Evolutionary conservation across 768 basidiomycete genomes (phyloP).

Genomic region (Lactifluus volemus): DNA sequence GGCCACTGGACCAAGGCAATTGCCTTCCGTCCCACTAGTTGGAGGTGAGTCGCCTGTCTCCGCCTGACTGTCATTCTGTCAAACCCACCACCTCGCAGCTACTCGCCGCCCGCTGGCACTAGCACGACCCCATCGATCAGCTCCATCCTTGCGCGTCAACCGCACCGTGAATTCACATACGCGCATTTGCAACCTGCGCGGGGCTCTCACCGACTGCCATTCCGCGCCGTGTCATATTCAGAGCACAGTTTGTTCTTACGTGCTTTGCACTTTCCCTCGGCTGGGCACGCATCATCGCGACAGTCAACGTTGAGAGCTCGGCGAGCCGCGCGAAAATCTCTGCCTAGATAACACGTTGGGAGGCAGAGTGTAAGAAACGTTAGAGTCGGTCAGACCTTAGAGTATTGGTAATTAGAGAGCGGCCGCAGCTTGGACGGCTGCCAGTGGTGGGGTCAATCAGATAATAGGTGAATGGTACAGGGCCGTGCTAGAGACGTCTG

Average conservation of each 20-base stretch:
- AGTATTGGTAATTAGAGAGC: conserved; percentile 36
- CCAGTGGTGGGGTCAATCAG: too few relatives aligned
- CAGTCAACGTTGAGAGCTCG: conserved; percentile 80
- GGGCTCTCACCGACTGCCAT: conserved; percentile 54
- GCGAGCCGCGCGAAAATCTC: conserved; percentile 74
- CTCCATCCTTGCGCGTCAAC: conserved; percentile 63
- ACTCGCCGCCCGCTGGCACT: conserved; percentile 54
- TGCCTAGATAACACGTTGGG: conserved; percentile 87
- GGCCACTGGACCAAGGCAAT: conserved; percentile 62
- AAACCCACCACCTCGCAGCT: conserved; percentile 33
- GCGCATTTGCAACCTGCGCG: conserved; percentile 57
- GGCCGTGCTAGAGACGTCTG: too few relatives aligned
- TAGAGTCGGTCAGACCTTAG: conserved; percentile 29
- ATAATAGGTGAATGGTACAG: too few relatives aligned
- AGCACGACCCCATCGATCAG: conserved; percentile 56
- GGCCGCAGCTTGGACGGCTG: too few relatives aligned
- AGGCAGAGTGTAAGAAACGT: conserved; percentile 62
- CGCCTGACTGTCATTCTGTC: neutral
- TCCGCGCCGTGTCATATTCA: conserved; percentile 87
- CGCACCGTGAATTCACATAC: conserved; percentile 56
- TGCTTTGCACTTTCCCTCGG: too few relatives aligned
- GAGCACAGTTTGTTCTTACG: conserved; percentile 96
- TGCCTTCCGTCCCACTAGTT: conserved; percentile 93
- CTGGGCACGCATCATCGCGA: conserved; percentile 91
- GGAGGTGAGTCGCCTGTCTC: conserved; percentile 60